Evolutionary conservation across 2,329 filamentous ascomycete genomes (phyloP), one percentile per base, ranked within the genome.

Genomic region (Sclerotinia spermophila): DNA sequence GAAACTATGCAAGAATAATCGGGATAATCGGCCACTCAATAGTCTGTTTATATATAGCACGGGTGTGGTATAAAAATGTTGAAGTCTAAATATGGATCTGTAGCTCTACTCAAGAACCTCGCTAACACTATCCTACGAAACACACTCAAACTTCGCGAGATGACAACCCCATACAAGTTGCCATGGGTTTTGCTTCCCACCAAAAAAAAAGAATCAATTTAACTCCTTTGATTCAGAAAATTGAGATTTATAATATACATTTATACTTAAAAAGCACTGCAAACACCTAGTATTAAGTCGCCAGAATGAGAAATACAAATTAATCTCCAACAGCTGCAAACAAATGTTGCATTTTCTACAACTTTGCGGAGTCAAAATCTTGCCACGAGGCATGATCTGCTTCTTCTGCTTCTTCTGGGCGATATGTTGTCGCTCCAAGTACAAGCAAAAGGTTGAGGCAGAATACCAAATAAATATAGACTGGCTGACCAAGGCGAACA

Each of bases 401-500:
- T 48, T 48, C 45, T n/a, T 48, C 45, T 24, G 19, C 21, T 48
- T 48, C 45, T 48, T 48, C 45, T 1, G 24, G 45, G 10, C 21
- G 45, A 48, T 48, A 48, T 10, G 45, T 48, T 8, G 45, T 24
- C 5, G 45, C 45, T 21, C 45, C 45, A 48, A 48, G 45, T 21
- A 48, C 45, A 48, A 48, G 19, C 17, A 48, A 10, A 24, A 48
- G 45, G 24, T 48, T 48, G 45, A 48, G 24, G 5, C 45, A 19
- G 21, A 48, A 48, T n/a, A 48, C 45, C 21, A 48, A 48, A 11
- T 48, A 48, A n/a, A 48, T 48, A 48, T 48, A 48, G 21, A 38
- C 38, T 5, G 38, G 38, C 30, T 70, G 40, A 19, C 69, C 71
- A 19, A 74, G n/a, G 5, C 58, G 48, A 5, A 71, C 21, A 2